Base-by-base conservation (phyloP, 148 eudicot species). In the Chenopodium album region DNA sequence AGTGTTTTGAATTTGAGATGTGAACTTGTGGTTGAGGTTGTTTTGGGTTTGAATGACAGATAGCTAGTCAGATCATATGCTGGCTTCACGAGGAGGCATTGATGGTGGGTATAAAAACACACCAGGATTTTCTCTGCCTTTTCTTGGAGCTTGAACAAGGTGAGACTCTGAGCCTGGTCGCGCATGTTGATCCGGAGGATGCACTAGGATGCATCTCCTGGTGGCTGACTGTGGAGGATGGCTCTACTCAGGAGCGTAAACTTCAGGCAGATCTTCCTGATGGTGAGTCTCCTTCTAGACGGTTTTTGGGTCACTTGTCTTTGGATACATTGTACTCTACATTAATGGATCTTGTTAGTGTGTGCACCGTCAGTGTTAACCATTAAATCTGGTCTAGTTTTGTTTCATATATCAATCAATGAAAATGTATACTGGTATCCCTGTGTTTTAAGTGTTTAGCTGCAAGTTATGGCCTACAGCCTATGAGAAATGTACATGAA, bases 1-100 rank as follows among this genome's bases (percentile, higher is more conserved):
- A 23, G 12, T 56, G 62, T 12, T 56, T 56, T 56, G 4, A 56
- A 56, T 17, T 31, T 23, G 65, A 48, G 64, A 67, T 50, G 41
- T 68, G 7, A 48, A 67, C 17, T 46, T 3, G 32, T 66, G 17
- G 70, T 32, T 69, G 47, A 79, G 28, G 71, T 6, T 46, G 65
- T 71, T 41, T 4, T 48, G n/a, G 68, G 11, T 32, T 78, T 32
- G 56, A 81, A 72, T 69, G n/a, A 54, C 86, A 96, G 98, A 83
- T 94, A 81, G 92, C 95, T 52, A 91, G 97, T 81, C 91, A 90
- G 84, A 88, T 96, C n/a, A 88, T 96, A 67, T 86, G 79, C 28
- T 96, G 98, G 99, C 92, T 96, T 83, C 97, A 96, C 22, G 93
- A 92, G 86, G 99, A 94, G 83, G 94, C 99, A 50, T 86, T 84